Conservation (phyloP, 768 basidiomycete species). For the Serendipita indica region DNA sequence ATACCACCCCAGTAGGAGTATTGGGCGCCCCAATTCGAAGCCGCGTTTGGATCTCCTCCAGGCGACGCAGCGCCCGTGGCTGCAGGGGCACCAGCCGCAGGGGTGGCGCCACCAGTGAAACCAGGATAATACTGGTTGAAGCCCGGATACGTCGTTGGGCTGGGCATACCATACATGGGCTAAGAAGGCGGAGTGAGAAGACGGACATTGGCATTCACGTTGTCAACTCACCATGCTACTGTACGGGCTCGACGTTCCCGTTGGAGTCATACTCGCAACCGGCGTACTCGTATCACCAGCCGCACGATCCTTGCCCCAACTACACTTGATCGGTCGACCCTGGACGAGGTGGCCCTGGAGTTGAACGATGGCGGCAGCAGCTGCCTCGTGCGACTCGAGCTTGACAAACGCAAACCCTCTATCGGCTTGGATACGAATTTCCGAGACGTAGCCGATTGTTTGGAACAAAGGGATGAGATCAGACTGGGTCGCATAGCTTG, state of each 20-base stretch:
- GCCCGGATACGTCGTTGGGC: slow-evolving; percentile 49
- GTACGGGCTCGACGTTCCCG: slow-evolving; percentile 42
- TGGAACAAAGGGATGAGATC: slow-evolving; percentile 97
- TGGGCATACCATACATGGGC: slow-evolving; percentile 87
- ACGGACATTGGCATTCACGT: slow-evolving; percentile 3
- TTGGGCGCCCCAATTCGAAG: slow-evolving; percentile 52
- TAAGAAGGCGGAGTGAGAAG: slow-evolving; percentile 21
- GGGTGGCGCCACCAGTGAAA: slow-evolving; percentile 12
- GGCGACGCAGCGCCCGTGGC: slow-evolving; percentile 45
- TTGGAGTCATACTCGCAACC: slow-evolving; percentile 41
- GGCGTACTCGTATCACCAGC: slow-evolving; percentile 47
- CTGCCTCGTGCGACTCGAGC: slow-evolving; percentile 95
- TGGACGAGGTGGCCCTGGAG: slow-evolving; percentile 95
- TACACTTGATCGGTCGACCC: slow-evolving; percentile 92
- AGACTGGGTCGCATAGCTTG: slow-evolving; percentile 92
- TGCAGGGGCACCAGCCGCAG: slow-evolving; percentile 33
- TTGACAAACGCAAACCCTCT: slow-evolving; percentile 98
- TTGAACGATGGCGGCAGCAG: slow-evolving; percentile 95
- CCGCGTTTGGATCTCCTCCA: slow-evolving; percentile 36
- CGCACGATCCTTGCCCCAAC: slow-evolving; percentile 94
- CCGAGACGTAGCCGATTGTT: slow-evolving; percentile 94
- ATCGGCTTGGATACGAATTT: slow-evolving; percentile 98
- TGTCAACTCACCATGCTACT: slow-evolving; percentile 53
- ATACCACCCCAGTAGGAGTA: slow-evolving; percentile 18
- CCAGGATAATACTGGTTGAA: slow-evolving; percentile 47